Conservation (phyloP, 1,284 basidiomycete genomes). For the Heterobasidion irregulare region DNA sequence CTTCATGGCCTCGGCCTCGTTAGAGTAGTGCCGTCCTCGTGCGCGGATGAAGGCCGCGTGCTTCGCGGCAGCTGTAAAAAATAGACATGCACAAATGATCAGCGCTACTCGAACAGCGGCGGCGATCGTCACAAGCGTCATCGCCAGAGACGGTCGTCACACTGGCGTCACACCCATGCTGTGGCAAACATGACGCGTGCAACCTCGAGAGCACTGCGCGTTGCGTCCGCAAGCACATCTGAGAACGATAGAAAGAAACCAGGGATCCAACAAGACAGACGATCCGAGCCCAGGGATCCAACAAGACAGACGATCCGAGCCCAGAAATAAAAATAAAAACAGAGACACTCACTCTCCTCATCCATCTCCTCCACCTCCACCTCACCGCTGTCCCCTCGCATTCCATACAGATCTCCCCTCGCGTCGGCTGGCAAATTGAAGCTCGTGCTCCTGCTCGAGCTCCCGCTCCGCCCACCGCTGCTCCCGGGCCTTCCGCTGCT, state of each 20-base stretch:
- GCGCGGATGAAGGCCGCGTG: constrained; percentile 80
- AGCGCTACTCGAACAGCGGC: background rate
- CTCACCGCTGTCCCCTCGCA: constrained; percentile 31
- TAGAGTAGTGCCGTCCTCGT: constrained; percentile 81
- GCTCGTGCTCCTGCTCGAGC: constrained; percentile 75
- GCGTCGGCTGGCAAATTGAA: constrained; percentile 73
- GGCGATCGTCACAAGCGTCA: background rate
- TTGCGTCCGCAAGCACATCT: no score
- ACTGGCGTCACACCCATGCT: no score
- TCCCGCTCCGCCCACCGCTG: constrained; percentile 17
- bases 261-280: background rate
- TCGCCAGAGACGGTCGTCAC: background rate
- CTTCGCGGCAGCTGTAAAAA: constrained; percentile 59
- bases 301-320: background rate
- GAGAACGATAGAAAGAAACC: no score
- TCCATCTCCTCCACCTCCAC: constrained; percentile 80
- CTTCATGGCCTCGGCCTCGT: constrained; percentile 91
- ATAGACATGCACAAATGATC: background rate
- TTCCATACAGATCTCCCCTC: constrained; percentile 39
- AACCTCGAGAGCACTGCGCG: background rate
- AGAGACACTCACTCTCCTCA: constrained; percentile 58
- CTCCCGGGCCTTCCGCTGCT: background rate
- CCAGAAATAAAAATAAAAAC: background rate
- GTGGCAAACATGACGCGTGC: no score
- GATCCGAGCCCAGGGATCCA: background rate